phyloP scores from a whole-genome alignment of 257 asterid species.

The Paraleonurus japonicus region DNA sequence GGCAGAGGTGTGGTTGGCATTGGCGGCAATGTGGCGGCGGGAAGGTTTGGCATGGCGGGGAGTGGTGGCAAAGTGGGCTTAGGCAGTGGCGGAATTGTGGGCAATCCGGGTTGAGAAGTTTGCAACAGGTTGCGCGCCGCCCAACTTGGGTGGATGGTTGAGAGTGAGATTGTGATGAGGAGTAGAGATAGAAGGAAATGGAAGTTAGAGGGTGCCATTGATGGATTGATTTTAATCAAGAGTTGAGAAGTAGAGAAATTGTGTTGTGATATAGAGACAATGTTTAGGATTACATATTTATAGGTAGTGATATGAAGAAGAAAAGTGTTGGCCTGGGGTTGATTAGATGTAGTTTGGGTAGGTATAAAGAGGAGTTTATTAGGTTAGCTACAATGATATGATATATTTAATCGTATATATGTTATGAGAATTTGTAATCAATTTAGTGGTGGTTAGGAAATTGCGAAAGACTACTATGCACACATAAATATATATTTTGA shows the following conservation, averaged over 20 bases:
- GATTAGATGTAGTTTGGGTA: constrained; percentile 17
- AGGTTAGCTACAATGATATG: background rate
- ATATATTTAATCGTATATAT: background rate
- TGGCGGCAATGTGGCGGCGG: constrained; percentile 13
- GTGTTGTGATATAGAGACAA: background rate
- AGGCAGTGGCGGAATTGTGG: constrained; percentile 23
- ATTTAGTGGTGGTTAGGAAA: background rate
- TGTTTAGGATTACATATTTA: background rate
- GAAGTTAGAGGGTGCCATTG: constrained; percentile 19
- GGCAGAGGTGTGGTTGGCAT: constrained; percentile 36
- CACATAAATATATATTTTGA: no score
- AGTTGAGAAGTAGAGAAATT: background rate
- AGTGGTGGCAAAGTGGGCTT: constrained; percentile 31
- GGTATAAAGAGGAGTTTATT: constrained; percentile 5
- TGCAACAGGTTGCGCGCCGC: constrained; percentile 28
- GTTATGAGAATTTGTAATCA: background rate
- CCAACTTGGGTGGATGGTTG: background rate
- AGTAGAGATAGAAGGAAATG: background rate
- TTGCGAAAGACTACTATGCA: no score
- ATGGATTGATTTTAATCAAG: background rate
- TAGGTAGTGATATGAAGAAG: background rate
- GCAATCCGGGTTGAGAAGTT: constrained; percentile 19
- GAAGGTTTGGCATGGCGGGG: constrained; percentile 29
- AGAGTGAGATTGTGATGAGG: constrained; percentile 12
- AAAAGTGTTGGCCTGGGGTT: background rate